Conservation (phyloP, 768 basidiomycete species). For the Daedaleopsis sinensis region DNA sequence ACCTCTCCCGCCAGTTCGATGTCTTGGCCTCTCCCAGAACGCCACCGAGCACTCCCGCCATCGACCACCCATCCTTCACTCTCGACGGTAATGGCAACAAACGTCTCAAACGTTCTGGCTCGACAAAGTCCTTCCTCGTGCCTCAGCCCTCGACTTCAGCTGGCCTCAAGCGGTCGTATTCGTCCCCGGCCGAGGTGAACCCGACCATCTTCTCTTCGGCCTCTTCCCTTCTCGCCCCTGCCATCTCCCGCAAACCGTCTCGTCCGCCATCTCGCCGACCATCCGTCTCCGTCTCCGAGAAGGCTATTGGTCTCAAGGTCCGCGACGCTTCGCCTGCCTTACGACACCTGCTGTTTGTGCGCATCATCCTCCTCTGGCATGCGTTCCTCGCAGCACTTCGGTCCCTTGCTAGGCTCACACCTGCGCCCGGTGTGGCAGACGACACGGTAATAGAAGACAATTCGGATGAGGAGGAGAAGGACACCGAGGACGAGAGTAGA, state of each 20-base stretch:
- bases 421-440: constrained; percentile 23
- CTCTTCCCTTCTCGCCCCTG: constrained; percentile 13
- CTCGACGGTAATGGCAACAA: constrained; percentile 22
- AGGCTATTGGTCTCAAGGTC: constrained; percentile 22
- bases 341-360: constrained; percentile 69
- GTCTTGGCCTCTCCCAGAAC: constrained; percentile 63
- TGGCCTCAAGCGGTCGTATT: constrained; percentile 60
- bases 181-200: constrained; percentile 58
- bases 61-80: constrained; percentile 38
- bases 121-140: constrained; percentile 54
- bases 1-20: constrained; percentile 84
- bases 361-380: constrained; percentile 73
- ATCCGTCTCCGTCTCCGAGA: constrained; percentile 30
- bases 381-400: constrained; percentile 64
- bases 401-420: constrained; percentile 37
- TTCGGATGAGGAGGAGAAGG: constrained; percentile 36
- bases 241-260: constrained; percentile 14
- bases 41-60: constrained; percentile 58
- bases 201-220: constrained; percentile 19
- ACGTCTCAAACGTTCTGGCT: constrained; percentile 54
- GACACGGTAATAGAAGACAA: constrained; percentile 33
- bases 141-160: constrained; percentile 35
- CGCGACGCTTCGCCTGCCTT: constrained; percentile 19
- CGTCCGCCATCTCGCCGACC: constrained; percentile 25
- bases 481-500: constrained; percentile 37